phyloP scores from a whole-genome alignment of 768 basidiomycete species.

The Pleurotus sapidus region DNA sequence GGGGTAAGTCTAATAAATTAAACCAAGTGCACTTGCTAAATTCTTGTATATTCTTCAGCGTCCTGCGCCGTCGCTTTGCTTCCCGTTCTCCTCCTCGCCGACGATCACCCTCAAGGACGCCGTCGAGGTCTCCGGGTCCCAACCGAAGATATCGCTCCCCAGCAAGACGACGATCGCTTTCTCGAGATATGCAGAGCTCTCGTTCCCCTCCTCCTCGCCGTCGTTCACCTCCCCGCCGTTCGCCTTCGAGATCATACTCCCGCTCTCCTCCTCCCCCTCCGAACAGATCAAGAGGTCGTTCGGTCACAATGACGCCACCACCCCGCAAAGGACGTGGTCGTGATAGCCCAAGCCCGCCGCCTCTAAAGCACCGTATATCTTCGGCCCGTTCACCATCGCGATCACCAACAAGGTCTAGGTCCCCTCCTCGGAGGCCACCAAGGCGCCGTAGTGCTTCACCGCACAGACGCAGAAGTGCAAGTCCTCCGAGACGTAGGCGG shows the following conservation, averaged over 20 bases:
- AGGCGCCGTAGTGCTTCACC: conserved; percentile 46
- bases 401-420: conserved; percentile 38
- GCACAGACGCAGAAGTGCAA: conserved; percentile 30
- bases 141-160: conserved; percentile 37
- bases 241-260: conserved; percentile 47
- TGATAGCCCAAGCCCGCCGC: conserved; percentile 57
- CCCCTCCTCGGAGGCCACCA: conserved; percentile 34
- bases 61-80: conserved; percentile 43
- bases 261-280: conserved; percentile 34
- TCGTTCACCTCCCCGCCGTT: conserved; percentile 34
- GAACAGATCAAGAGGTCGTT: conserved; percentile 35
- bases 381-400: conserved; percentile 25
- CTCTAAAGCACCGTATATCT: conserved; percentile 41
- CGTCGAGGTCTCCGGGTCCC: conserved; percentile 38
- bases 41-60: conserved; percentile 24
- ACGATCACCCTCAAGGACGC: conserved; percentile 32
- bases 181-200: conserved; percentile 31
- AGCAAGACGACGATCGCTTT: conserved; percentile 40
- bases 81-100: conserved; percentile 49
- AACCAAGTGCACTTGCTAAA: conserved; percentile 9
- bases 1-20: conserved; percentile 17
- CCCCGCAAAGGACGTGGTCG: conserved; percentile 33
- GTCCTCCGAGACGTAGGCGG: conserved; percentile 21
- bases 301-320: conserved; percentile 44
- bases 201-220: conserved; percentile 35